Percentiles rank a stretch among this genome's conserved stretches.
Evolutionary conservation across 1,284 basidiomycete genomes (phyloP).

Genomic region (Tylopilus sp.): DNA sequence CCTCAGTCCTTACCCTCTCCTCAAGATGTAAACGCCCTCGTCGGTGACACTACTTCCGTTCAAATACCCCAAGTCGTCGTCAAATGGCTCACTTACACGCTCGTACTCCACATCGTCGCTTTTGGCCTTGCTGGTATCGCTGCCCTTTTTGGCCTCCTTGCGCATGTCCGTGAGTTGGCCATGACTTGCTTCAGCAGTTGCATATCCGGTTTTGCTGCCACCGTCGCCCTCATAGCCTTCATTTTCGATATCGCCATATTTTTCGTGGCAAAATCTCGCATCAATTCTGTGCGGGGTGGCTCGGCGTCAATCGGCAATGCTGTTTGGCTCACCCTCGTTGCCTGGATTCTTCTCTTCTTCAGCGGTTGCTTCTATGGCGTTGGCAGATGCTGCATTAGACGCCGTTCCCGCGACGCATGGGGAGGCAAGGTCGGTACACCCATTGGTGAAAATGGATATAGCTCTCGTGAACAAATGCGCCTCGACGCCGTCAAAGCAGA

Average conservation of each 20-base stretch:
- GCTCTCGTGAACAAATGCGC: constrained; percentile 55
- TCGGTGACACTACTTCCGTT: constrained; percentile 59
- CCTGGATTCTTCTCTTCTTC: constrained; percentile 80
- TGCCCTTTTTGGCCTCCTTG: constrained; percentile 75
- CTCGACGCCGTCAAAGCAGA: constrained; percentile 80
- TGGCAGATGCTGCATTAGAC: constrained; percentile 74
- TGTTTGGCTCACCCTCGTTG: constrained; percentile 82
- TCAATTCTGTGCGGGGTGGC: constrained; percentile 66
- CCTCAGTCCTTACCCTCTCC: constrained; percentile 12
- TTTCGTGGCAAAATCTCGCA: constrained; percentile 76
- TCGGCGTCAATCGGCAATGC: constrained; percentile 73
- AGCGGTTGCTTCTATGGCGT: constrained; percentile 81
- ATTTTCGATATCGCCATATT: constrained; percentile 85
- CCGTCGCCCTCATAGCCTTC: constrained; percentile 73
- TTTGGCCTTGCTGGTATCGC: constrained; percentile 68
- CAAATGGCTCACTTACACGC: constrained; percentile 87
- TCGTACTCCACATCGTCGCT: constrained; percentile 85
- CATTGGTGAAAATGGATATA: constrained; percentile 35
- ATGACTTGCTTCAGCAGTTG: constrained; percentile 83
- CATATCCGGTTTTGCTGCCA: constrained; percentile 73
- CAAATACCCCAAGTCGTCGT: constrained; percentile 76
- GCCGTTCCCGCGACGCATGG: constrained; percentile 46
- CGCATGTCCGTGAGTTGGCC: constrained; percentile 80
- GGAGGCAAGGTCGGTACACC: constrained; percentile 31
- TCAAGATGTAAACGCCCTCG: constrained; percentile 74